Conservation (phyloP, 768 basidiomycete species). For the Agaricus subrufescens region DNA sequence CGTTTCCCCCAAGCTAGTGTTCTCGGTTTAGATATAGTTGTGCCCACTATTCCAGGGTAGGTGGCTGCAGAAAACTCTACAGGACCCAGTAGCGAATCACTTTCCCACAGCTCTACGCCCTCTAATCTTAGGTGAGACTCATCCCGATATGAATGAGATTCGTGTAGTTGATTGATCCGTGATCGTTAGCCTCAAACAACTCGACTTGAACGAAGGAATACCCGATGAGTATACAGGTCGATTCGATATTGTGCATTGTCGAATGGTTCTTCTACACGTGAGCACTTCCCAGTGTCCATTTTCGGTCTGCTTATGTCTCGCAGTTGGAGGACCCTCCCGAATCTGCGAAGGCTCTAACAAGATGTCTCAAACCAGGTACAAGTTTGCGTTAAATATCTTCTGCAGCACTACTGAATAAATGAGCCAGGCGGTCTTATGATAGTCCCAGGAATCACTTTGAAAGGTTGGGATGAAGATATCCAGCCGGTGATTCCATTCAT, state of each 20-base stretch:
- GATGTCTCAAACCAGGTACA: conserved; percentile 18
- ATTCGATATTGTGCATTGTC: conserved; percentile 9
- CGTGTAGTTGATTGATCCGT: no score
- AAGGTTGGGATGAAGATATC: conserved; percentile 15
- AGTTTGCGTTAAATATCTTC: not conserved
- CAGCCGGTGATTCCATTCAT: conserved; percentile 14
- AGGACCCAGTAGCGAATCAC: not conserved
- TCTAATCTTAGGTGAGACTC: no score
- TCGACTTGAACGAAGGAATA: conserved; percentile 17
- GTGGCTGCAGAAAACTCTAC: not conserved
- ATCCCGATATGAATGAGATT: no score
- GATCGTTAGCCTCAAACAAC: conserved; percentile 18
- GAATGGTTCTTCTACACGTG: conserved; percentile 19
- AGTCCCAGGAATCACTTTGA: conserved; percentile 18
- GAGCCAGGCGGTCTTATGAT: conserved; percentile 18
- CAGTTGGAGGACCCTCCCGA: conserved; percentile 15
- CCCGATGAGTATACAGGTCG: conserved; percentile 12
- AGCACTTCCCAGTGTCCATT: not conserved
- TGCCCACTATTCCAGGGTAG: conserved; percentile 13
- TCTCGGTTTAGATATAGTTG: conserved; percentile 20
- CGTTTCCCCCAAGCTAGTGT: conserved; percentile 17
- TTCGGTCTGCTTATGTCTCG: not conserved
- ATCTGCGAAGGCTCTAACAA: conserved; percentile 11
- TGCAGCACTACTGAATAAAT: not conserved
- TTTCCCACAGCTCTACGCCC: no score